Evolutionary conservation across 495 filamentous ascomycete species (phyloP).

Genomic region (Friedmanniomyces endolithicus): DNA sequence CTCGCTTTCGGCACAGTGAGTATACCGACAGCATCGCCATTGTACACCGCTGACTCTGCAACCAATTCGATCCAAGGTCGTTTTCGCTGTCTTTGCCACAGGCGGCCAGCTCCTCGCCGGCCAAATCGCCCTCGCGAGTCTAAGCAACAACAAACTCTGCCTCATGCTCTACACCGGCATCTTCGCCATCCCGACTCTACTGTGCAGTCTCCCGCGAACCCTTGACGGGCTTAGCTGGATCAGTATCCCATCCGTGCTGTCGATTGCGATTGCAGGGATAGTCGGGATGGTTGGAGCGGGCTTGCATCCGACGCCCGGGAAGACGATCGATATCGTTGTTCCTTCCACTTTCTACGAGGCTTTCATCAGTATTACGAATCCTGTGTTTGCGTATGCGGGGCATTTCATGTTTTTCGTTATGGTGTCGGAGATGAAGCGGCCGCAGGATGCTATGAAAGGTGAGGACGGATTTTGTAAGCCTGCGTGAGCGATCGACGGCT

Average conservation of each 20-base stretch:
- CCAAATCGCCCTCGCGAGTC: slow-evolving; percentile 29
- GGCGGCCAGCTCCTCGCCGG: slow-evolving; percentile 34
- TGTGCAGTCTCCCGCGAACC: slow-evolving; percentile 26
- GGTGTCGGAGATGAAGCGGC: slow-evolving; percentile 42
- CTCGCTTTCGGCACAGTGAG: slow-evolving; percentile 23
- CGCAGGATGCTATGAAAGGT: slow-evolving; percentile 42
- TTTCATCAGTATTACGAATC: slow-evolving; percentile 34
- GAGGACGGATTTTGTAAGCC: too few relatives aligned
- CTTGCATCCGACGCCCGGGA: slow-evolving; percentile 23
- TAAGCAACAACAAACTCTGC: slow-evolving; percentile 33
- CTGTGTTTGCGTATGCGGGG: slow-evolving; percentile 34
- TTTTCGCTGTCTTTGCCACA: slow-evolving; percentile 35
- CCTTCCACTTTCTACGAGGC: slow-evolving; percentile 28
- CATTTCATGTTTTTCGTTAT: slow-evolving; percentile 44
- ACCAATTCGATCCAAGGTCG: slow-evolving; percentile 2
- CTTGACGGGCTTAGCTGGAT: slow-evolving; percentile 25
- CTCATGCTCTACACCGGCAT: slow-evolving; percentile 35
- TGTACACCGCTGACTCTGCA: background rate
- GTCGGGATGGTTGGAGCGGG: slow-evolving; percentile 36
- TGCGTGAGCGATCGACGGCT: too few relatives aligned
- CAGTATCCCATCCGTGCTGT: slow-evolving; percentile 23
- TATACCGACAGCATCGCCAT: background rate
- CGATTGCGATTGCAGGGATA: slow-evolving; percentile 31
- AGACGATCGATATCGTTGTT: slow-evolving; percentile 15
- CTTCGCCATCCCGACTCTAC: slow-evolving; percentile 32